Evolutionary conservation across 1,139 yeast genomes (phyloP), one percentile per base, ranked within the genome.

Genomic region (Sugiyamaella pinicola): DNA sequence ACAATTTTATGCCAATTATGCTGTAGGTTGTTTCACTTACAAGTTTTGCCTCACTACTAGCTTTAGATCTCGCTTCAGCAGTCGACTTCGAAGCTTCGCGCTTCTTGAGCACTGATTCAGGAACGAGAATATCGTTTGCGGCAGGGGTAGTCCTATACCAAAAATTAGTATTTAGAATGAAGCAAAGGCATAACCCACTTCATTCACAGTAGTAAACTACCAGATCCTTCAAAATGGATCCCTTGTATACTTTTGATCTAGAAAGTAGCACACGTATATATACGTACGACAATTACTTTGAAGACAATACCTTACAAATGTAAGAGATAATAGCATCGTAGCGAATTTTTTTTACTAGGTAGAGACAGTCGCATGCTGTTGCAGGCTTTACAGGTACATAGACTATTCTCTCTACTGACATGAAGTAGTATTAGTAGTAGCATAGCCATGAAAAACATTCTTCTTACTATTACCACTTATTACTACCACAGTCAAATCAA

Each of bases 41-140:
- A 75, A 83, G 84, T 78, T 93, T 84, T 68, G 84, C 89, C 71
- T 79, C 18, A 28, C 42, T 83, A 73, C 84, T 90, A 71, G 91
- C 95, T 72, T 91, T 95, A 72, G 90, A 87, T 75, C 88, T 83
- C 78, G 85, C 84, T 72, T 84, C 91, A 67, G 86, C 84, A 69
- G 58, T 60, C 31, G 59, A 62, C 51, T 57, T 55, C 54, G 56
- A 80, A 51, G 63, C 64, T 85, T 88, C 86, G 74, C 88, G 80
- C 86, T 90, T 88, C 87, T 93, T 93, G 78, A 88, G 81, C 74
- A 87, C 88, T 73, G 97, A 81, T 86, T 93, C 99, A 80, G 99
- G 99, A 77, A 71, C 69, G 56, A 72, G 67, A 48, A 70, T 64
- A 50, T 67, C 55, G 17, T 57, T 55, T 38, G 44, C 52, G 33